Percentiles rank a stretch among this genome's conserved stretches.
Evolutionary conservation across 2,329 filamentous ascomycete species (phyloP).

Genomic region (Magnaporthales sp.): DNA sequence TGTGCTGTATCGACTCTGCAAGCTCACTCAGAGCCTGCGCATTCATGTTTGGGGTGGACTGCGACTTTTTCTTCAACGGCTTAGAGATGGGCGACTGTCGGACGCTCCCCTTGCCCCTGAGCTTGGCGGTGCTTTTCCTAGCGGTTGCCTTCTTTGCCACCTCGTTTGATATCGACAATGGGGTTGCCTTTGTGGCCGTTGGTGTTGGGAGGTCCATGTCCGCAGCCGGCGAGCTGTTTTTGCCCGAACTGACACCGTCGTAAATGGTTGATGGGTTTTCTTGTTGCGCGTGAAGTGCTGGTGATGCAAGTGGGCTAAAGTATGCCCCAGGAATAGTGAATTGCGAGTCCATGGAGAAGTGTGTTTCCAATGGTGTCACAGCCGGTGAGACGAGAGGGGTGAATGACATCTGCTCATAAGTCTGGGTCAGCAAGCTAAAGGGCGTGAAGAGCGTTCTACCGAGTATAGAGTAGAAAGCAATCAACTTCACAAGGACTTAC

Average conservation of each 20-base stretch:
- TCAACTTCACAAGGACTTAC: conserved; percentile 27
- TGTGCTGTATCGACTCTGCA: conserved; percentile 31
- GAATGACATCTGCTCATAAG: conserved; percentile 54
- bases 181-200: not conserved
- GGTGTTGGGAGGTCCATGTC: conserved; percentile 46
- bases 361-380: conserved; percentile 68
- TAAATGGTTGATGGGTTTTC: conserved; percentile 39
- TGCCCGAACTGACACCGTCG: conserved; percentile 29
- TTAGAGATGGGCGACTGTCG: conserved; percentile 68
- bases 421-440: not conserved
- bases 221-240: conserved; percentile 37
- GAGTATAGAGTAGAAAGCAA: not conserved
- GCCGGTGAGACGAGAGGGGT: conserved; percentile 79
- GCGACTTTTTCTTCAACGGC: conserved; percentile 46
- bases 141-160: conserved; percentile 33
- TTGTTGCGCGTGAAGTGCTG: conserved; percentile 66
- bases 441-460: not conserved
- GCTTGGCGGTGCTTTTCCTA: conserved; percentile 44
- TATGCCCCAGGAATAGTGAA: conserved; percentile 63
- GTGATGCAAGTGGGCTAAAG: conserved; percentile 77
- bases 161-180: conserved; percentile 29
- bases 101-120: conserved; percentile 39
- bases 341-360: conserved; percentile 50
- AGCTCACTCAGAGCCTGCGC: conserved; percentile 47
- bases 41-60: conserved; percentile 45